A percentile compares a stretch with the other conserved stretches of the same genome.
These are phyloP conservation scores for Anisodus tanguticus DNA, from an alignment of 257 asterid genomes.

Conservation along the genomic window DNA sequence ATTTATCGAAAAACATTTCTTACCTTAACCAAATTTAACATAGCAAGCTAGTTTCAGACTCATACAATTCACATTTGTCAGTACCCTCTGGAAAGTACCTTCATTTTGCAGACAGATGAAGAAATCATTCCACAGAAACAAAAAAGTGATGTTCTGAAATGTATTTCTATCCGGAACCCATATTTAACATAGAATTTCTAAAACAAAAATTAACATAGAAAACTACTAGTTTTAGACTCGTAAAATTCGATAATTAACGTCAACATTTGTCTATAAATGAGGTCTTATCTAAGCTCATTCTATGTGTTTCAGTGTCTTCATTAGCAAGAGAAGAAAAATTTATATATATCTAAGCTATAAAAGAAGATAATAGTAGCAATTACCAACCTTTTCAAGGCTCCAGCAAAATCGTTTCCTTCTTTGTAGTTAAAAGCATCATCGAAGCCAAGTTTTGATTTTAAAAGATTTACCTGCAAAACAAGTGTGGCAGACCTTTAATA, in stretches of 20 bases:
- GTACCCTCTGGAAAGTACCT: slow-evolving; percentile 21
- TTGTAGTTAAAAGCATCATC: slow-evolving; percentile 38
- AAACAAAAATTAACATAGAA: background rate
- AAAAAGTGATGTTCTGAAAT: too few species aligned
- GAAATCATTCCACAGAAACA: background rate
- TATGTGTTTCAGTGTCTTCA: background rate
- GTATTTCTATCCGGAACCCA: background rate
- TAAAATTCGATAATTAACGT: background rate
- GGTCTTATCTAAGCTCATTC: background rate
- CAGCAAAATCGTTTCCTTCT: slow-evolving; percentile 27
- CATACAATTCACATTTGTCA: slow-evolving; percentile 20
- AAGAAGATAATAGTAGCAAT: background rate
- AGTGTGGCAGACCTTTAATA: background rate
- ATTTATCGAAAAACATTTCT: background rate
- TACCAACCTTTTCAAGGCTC: slow-evolving; percentile 30
- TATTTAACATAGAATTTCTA: too few species aligned
- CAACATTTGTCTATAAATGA: background rate
- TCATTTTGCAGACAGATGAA: background rate
- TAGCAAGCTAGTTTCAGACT: background rate
- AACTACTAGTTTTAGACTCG: slow-evolving; percentile 7
- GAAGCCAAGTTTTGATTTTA: slow-evolving; percentile 14
- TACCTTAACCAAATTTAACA: background rate
- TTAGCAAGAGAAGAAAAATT: background rate
- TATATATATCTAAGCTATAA: background rate
- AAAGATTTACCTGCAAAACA: slow-evolving; percentile 24